A percentile compares a stretch with the other conserved stretches of the same genome.
Conservation (phyloP, 257 asterid species). For the Solanum acaule region DNA sequence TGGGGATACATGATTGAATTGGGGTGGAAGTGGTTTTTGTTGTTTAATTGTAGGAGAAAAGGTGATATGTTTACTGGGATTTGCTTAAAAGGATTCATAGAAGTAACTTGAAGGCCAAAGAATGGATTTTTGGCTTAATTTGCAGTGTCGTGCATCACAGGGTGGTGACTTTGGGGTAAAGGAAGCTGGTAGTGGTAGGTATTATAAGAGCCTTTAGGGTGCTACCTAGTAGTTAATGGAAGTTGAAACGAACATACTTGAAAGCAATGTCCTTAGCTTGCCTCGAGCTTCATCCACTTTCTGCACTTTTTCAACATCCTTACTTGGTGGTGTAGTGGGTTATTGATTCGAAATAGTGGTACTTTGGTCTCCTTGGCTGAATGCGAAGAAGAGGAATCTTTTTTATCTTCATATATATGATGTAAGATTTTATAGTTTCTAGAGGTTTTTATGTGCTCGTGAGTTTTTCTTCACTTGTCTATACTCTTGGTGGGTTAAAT, state of each 20-base stretch:
- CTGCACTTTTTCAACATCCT: neutral
- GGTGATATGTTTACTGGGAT: too few relatives aligned
- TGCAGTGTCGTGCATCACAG: too few relatives aligned
- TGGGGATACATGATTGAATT: too few relatives aligned
- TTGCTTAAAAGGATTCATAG: too few relatives aligned
- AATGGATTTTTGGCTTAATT: too few relatives aligned
- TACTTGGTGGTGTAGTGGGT: neutral
- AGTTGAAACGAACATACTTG: neutral
- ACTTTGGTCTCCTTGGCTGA: neutral
- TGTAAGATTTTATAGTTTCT: neutral
- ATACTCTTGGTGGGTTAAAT: neutral
- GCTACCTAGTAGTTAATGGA: neutral
- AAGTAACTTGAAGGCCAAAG: too few relatives aligned
- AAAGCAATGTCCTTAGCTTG: neutral
- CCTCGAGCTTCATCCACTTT: neutral
- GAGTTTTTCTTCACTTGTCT: neutral
- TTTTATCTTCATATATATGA: neutral
- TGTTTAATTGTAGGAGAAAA: too few relatives aligned
- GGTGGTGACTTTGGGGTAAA: too few relatives aligned
- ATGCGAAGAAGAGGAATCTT: neutral
- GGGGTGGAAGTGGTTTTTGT: too few relatives aligned
- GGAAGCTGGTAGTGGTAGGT: too few relatives aligned
- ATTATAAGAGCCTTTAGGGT: too few relatives aligned
- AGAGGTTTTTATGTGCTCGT: neutral
- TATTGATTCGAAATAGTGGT: neutral